These are phyloP conservation scores for Backusella westeae DNA, from an alignment of 192 early-diverging fungal species.

Conservation along the genomic window DNA sequence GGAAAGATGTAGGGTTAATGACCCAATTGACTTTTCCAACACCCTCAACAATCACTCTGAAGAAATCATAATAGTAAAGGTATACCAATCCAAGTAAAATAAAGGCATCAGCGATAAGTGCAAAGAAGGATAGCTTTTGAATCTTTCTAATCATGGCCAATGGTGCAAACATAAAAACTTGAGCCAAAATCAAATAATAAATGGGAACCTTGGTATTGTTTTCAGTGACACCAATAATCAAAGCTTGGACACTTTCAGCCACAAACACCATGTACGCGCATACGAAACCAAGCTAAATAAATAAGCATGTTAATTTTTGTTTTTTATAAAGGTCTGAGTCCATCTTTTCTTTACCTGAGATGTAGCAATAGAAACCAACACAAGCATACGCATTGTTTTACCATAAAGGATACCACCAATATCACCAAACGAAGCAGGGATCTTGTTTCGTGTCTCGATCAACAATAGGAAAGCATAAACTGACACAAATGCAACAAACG, in stretches of 20 bases:
- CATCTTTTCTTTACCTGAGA: slow-evolving; percentile 34
- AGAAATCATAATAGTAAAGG: slow-evolving; percentile 77
- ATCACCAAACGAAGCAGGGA: slow-evolving; percentile 69
- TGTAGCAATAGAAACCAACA: slow-evolving; percentile 46
- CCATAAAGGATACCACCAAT: slow-evolving; percentile 67
- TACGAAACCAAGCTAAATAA: slow-evolving; percentile 72
- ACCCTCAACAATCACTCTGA: slow-evolving; percentile 54
- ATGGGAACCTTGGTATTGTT: slow-evolving; percentile 51
- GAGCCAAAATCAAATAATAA: slow-evolving; percentile 61
- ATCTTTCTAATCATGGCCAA: slow-evolving; percentile 89
- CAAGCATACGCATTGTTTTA: slow-evolving; percentile 56
- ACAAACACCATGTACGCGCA: slow-evolving; percentile 94
- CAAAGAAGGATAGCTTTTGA: slow-evolving; percentile 79
- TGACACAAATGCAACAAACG: slow-evolving; percentile 58
- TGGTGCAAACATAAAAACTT: slow-evolving; percentile 77
- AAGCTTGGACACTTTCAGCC: slow-evolving; percentile 80
- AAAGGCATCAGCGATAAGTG: slow-evolving; percentile 88
- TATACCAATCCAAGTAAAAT: slow-evolving; percentile 84
- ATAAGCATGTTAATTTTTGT: background rate
- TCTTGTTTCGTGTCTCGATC: slow-evolving; percentile 57
- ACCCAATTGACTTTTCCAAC: slow-evolving; percentile 55
- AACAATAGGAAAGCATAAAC: slow-evolving; percentile 67
- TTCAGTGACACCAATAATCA: slow-evolving; percentile 68
- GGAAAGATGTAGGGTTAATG: slow-evolving; percentile 71
- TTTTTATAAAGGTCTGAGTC: background rate